Evolutionary conservation across 2,329 filamentous ascomycete species (phyloP).

Genomic region (Aciculosporium take): DNA sequence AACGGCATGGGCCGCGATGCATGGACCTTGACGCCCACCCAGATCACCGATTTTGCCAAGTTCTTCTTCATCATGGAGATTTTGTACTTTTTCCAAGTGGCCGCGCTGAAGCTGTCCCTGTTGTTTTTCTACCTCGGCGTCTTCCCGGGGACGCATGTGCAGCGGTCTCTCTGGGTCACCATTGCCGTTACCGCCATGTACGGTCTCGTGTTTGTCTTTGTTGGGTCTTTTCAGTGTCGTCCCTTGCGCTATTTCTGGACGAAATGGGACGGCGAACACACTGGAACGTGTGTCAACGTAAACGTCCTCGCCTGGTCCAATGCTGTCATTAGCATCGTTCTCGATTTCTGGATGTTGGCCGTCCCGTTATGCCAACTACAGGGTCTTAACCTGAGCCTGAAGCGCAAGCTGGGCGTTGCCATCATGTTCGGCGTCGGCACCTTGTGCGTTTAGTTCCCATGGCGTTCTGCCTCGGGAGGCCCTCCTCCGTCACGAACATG

Average conservation of each 20-base stretch:
- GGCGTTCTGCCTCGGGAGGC: too few species aligned
- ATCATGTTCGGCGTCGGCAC: constrained; percentile 28
- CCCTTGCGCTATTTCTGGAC: constrained; percentile 26
- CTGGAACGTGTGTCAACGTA: constrained; percentile 24
- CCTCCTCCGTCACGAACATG: too few species aligned
- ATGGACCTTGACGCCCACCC: constrained; percentile 11
- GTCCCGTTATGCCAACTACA: constrained; percentile 23
- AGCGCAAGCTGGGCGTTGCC: constrained; percentile 24
- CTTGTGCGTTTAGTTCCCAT: constrained; percentile 13
- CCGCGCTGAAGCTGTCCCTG: constrained; percentile 24
- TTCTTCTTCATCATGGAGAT: constrained; percentile 19
- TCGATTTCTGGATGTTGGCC: constrained; percentile 26
- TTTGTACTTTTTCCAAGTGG: constrained; percentile 16
- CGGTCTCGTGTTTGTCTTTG: constrained; percentile 17
- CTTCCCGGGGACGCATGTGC: constrained; percentile 18
- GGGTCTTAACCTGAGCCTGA: constrained; percentile 16
- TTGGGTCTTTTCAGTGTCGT: constrained; percentile 21
- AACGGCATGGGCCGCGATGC: constrained; percentile 16
- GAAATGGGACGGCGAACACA: constrained; percentile 22
- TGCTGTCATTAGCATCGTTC: constrained; percentile 23
- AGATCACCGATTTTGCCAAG: constrained; percentile 11
- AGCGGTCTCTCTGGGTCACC: constrained; percentile 17
- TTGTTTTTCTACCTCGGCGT: constrained; percentile 27
- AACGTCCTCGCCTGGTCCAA: constrained; percentile 23
- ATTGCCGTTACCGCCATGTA: constrained; percentile 16